phyloP scores from a whole-genome alignment of 345 rosid species.

The Nasturtium officinale region DNA sequence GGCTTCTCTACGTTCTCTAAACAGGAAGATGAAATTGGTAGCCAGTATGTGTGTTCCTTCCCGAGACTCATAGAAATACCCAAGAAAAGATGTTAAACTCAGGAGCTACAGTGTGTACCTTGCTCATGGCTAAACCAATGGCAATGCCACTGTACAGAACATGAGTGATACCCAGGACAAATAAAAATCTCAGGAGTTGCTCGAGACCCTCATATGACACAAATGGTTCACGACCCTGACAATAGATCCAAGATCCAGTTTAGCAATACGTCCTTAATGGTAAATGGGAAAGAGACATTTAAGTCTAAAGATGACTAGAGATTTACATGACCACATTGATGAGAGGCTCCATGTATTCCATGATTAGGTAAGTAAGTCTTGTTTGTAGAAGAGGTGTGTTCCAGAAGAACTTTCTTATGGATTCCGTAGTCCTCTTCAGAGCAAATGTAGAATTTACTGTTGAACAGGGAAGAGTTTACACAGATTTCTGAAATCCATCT shows the following conservation, averaged over 20 bases:
- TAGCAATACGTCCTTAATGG: neutral
- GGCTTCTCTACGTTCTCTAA: neutral
- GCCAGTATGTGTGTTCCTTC: neutral
- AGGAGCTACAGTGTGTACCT: conserved; percentile 54
- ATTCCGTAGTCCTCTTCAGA: conserved; percentile 65
- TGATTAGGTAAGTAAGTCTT: conserved; percentile 57
- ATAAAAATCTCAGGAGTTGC: conserved; percentile 88
- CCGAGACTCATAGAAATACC: neutral
- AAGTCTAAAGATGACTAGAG: conserved; percentile 5
- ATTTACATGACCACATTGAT: conserved; percentile 80
- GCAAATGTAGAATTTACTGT: conserved; percentile 75
- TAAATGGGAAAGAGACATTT: neutral
- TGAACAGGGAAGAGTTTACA: conserved; percentile 84
- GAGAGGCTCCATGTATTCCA: conserved; percentile 51
- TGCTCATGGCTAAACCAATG: conserved; percentile 91
- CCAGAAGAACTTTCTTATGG: conserved; percentile 44
- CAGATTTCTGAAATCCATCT: conserved; percentile 90
- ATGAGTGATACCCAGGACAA: conserved; percentile 90
- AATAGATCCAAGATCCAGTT: conserved; percentile 24
- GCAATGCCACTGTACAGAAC: conserved; percentile 85
- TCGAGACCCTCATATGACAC: conserved; percentile 82
- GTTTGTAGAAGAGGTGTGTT: conserved; percentile 49
- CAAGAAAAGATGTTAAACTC: conserved; percentile 5
- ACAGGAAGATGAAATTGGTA: neutral
- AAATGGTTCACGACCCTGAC: conserved; percentile 90